A percentile compares a stretch with the other conserved stretches of the same genome.
These are phyloP conservation scores for Diaporthe destruens DNA, from an alignment of 2,329 filamentous ascomycete genomes.

Conservation along the genomic window DNA sequence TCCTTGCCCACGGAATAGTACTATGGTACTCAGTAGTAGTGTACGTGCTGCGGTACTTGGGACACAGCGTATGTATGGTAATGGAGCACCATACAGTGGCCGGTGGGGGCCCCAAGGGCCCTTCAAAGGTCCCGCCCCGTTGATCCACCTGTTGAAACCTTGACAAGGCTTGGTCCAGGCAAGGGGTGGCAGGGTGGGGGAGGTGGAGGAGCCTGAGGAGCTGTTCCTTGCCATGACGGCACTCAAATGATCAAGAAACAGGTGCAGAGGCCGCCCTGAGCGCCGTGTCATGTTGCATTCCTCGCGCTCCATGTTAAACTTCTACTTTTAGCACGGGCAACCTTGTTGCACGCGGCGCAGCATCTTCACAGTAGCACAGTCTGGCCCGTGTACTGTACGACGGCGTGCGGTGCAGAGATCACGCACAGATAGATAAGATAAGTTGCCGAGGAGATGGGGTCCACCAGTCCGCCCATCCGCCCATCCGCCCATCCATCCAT, in stretches of 20 bases:
- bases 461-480: slow-evolving; percentile 10
- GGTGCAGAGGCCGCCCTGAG: slow-evolving; percentile 35
- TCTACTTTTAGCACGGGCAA: slow-evolving; percentile 24
- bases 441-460: slow-evolving; percentile 35
- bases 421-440: slow-evolving; percentile 35
- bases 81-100: neutral
- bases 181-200: no score
- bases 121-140: slow-evolving; percentile 28
- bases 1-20: neutral
- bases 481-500: slow-evolving; percentile 9
- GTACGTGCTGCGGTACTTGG: slow-evolving; percentile 3
- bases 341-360: slow-evolving; percentile 18
- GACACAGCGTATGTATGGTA: neutral
- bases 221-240: slow-evolving; percentile 27
- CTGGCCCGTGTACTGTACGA: slow-evolving; percentile 15
- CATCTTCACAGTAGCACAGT: slow-evolving; percentile 16
- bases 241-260: neutral
- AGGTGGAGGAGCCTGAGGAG: slow-evolving; percentile 11
- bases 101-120: slow-evolving; percentile 14
- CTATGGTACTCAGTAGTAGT: no score
- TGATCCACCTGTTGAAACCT: slow-evolving; percentile 32
- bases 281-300: slow-evolving; percentile 33
- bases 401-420: slow-evolving; percentile 10
- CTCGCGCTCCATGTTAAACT: slow-evolving; percentile 24
- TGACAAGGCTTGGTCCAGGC: slow-evolving; percentile 34